Evolutionary conservation across 169 alveolate species (phyloP).

Genomic region (Pseudocohnilembus persalinus): DNA sequence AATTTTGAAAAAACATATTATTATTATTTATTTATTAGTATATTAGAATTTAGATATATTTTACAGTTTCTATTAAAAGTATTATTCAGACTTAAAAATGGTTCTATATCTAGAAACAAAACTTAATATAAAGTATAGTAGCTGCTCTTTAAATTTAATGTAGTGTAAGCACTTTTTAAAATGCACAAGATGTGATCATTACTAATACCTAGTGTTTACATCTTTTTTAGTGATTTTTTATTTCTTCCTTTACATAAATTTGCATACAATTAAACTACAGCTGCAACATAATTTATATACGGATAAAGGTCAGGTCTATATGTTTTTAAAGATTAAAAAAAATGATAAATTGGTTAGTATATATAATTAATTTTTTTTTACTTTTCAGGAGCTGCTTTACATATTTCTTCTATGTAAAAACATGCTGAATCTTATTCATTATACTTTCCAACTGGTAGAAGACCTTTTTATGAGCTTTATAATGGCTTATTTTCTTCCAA

Average conservation of each 20-base stretch:
- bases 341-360: too few species aligned
- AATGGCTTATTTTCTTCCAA: conserved; percentile 25
- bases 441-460: neutral
- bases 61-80: conserved; percentile 1
- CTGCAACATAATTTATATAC: conserved; percentile 28
- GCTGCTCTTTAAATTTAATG: conserved; percentile 26
- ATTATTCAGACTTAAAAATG: conserved; percentile 9
- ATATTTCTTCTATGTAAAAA: conserved; percentile 25
- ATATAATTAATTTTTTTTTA: too few species aligned
- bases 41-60: too few species aligned
- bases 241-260: conserved; percentile 38
- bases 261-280: conserved; percentile 29
- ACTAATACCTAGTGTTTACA: conserved; percentile 29
- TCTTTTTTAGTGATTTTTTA: conserved; percentile 39
- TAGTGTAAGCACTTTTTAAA: conserved; percentile 1
- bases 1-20: too few species aligned
- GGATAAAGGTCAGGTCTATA: neutral
- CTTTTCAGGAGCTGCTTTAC: conserved; percentile 14
- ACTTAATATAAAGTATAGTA: conserved; percentile 36
- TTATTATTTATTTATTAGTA: too few species aligned
- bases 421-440: conserved; percentile 20
- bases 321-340: too few species aligned
- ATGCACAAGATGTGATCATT: conserved; percentile 23
- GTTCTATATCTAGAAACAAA: conserved; percentile 36
- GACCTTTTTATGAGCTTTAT: too few species aligned